phyloP scores from a whole-genome alignment of 805 yeast genomes.

The Zygoascus bituminiphila region DNA sequence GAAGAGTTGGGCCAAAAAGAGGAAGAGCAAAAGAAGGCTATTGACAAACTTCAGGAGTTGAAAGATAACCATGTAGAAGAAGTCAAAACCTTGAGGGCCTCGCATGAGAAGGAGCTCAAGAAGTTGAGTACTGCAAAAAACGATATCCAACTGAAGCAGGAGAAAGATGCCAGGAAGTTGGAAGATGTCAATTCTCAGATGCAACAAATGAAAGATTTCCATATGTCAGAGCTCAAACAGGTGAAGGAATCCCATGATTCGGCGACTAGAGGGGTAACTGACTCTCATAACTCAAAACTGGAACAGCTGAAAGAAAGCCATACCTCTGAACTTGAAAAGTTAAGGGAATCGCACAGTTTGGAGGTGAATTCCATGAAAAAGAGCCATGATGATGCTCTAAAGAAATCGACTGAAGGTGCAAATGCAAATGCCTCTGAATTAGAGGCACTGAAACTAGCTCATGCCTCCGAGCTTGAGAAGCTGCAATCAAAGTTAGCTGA shows the following conservation, averaged over 20 bases:
- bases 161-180: slow-evolving; percentile 2
- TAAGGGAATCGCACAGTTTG: background rate
- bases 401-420: background rate
- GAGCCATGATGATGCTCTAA: background rate
- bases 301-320: background rate
- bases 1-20: background rate
- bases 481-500: slow-evolving; percentile 5
- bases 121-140: too few species aligned
- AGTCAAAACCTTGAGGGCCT: too few species aligned
- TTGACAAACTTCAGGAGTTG: background rate
- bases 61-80: background rate
- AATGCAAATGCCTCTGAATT: background rate
- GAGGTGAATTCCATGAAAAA: background rate
- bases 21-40: background rate
- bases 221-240: background rate
- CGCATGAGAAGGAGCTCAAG: too few species aligned
- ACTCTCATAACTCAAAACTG: background rate
- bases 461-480: background rate
- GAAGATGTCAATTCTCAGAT: background rate
- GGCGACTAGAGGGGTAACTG: background rate
- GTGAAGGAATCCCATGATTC: background rate
- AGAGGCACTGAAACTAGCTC: background rate
- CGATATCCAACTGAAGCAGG: too few species aligned
- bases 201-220: background rate
- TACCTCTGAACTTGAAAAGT: background rate